phyloP scores from a whole-genome alignment of 2,329 filamentous ascomycete species.

The Mycosphaerelloides madeirae region DNA sequence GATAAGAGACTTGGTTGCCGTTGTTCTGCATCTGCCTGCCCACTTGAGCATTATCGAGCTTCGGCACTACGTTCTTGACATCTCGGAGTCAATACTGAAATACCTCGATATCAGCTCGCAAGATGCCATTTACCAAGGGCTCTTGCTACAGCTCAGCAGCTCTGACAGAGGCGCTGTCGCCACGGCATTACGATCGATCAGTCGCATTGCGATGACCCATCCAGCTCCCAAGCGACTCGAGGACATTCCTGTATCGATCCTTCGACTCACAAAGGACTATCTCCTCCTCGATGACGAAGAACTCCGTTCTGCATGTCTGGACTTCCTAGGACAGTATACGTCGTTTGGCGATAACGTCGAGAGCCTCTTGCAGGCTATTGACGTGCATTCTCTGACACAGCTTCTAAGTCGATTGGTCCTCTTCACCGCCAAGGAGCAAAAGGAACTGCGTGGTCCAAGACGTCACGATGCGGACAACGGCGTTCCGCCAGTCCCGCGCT shows the following conservation, averaged over 20 bases:
- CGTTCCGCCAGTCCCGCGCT: conserved; percentile 36
- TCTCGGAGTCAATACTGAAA: conserved; percentile 82
- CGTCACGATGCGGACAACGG: conserved; percentile 16
- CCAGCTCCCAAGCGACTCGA: conserved; percentile 73
- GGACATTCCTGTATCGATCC: conserved; percentile 59
- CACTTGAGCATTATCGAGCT: conserved; percentile 72
- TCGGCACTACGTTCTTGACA: conserved; percentile 86
- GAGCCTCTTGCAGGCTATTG: conserved; percentile 58
- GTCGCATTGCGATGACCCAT: conserved; percentile 81
- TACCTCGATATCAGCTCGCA: conserved; percentile 67
- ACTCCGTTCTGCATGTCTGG: conserved; percentile 77
- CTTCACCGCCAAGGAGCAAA: conserved; percentile 35
- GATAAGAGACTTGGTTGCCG: conserved; percentile 75
- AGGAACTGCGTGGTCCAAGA: conserved; percentile 10
- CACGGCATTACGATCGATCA: conserved; percentile 73
- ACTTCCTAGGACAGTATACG: conserved; percentile 95
- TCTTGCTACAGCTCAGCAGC: conserved; percentile 53
- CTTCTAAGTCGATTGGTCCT: conserved; percentile 76
- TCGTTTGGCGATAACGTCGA: conserved; percentile 80
- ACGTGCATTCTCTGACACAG: conserved; percentile 64
- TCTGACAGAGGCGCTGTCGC: conserved; percentile 78
- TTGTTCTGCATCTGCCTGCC: conserved; percentile 71
- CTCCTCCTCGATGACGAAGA: conserved; percentile 84
- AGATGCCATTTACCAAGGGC: conserved; percentile 73
- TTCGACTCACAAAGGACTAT: conserved; percentile 68